Percentiles rank a stretch among this genome's conserved stretches.
phyloP scores from a whole-genome alignment of 164 flowering plant genomes.

The Brasenia schreberi region DNA sequence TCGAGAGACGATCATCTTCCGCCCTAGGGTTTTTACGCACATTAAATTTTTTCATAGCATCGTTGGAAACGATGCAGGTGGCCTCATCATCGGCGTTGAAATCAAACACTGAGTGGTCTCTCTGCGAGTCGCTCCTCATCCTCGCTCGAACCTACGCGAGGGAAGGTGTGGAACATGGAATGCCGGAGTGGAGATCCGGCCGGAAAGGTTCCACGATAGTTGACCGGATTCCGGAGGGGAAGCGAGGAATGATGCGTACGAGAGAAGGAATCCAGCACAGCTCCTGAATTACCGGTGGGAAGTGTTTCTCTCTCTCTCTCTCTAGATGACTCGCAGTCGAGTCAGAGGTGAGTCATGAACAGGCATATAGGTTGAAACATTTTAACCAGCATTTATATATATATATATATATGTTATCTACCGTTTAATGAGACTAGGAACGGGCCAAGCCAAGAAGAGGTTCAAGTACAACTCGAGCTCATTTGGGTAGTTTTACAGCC shows the following conservation, averaged over 20 bases:
- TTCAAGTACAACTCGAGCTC: too few relatives aligned
- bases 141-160: not conserved
- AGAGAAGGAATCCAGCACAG: not conserved
- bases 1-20: conserved; percentile 2
- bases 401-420: too few relatives aligned
- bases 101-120: conserved; percentile 10
- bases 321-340: too few relatives aligned
- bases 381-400: too few relatives aligned
- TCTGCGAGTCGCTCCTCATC: conserved; percentile 11
- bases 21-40: conserved; percentile 3
- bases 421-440: too few relatives aligned
- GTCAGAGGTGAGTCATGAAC: too few relatives aligned
- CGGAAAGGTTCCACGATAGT: not conserved
- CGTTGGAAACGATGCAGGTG: conserved; percentile 5
- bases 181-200: not conserved
- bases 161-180: not conserved
- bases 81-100: conserved; percentile 15
- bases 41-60: not conserved
- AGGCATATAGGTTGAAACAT: too few relatives aligned
- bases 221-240: not conserved
- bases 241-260: not conserved
- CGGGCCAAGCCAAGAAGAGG: too few relatives aligned
- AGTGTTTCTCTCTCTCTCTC: not conserved
- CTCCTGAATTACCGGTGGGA: not conserved
- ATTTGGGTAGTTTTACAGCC: too few relatives aligned